A percentile compares a stretch with the other conserved stretches of the same genome.
Evolutionary conservation across 352 stramenopile genomes (phyloP).

Genomic region (Phytophthora multivora): DNA sequence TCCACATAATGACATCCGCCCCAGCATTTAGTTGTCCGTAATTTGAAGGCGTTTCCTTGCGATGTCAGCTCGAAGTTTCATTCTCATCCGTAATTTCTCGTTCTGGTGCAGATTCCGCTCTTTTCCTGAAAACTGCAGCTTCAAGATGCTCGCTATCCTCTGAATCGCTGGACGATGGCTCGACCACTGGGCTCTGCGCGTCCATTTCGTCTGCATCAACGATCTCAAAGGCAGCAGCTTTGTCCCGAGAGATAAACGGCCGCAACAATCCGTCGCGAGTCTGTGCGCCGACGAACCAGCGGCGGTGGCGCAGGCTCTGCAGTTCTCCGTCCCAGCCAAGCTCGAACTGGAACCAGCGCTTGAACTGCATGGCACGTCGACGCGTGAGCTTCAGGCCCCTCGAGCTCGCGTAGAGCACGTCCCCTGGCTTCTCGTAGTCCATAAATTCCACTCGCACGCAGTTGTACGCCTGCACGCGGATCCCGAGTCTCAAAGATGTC

Average conservation of each 20-base stretch:
- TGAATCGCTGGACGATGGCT: conserved; percentile 19
- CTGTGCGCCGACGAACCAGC: conserved; percentile 74
- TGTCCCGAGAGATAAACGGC: conserved; percentile 64
- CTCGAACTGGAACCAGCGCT: conserved; percentile 72
- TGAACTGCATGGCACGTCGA: conserved; percentile 54
- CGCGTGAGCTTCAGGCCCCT: conserved; percentile 56
- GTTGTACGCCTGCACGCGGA: conserved; percentile 56
- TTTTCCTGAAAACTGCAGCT: conserved; percentile 6
- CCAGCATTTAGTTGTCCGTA: conserved; percentile 2
- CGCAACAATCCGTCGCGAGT: conserved; percentile 67
- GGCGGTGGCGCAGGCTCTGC: conserved; percentile 65
- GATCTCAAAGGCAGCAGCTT: conserved; percentile 61
- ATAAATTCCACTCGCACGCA: conserved; percentile 56
- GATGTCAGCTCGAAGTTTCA: conserved; percentile 18
- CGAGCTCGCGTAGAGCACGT: conserved; percentile 60
- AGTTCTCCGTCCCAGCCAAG: conserved; percentile 69
- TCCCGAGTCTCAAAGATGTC: conserved; percentile 49
- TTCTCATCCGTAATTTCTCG: conserved; percentile 11
- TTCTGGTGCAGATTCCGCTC: conserved; percentile 26
- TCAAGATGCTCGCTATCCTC: conserved; percentile 3
- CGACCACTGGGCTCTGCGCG: conserved; percentile 39
- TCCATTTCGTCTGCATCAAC: conserved; percentile 65
- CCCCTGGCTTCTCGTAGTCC: conserved; percentile 40
- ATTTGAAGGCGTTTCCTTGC: conserved; percentile 6
- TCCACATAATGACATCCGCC: conserved; percentile 15